Evolutionary conservation across 345 rosid genomes (phyloP).

Genomic region (Laguncularia racemosa): DNA sequence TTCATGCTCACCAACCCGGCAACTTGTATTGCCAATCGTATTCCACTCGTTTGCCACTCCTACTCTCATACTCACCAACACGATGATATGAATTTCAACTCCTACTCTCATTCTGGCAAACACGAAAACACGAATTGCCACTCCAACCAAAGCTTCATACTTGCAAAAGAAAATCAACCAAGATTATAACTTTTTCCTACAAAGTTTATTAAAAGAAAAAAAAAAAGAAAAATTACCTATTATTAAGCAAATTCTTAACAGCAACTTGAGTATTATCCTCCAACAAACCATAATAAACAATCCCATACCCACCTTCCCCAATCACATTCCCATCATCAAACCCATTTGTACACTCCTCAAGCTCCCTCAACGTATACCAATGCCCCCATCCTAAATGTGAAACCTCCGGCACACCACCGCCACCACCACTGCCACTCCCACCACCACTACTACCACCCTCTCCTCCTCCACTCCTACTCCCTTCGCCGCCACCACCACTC

Average conservation of each 20-base stretch:
- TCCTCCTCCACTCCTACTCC: constrained; percentile 28
- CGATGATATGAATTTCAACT: too few relatives aligned
- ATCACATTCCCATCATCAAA: constrained; percentile 73
- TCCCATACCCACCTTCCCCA: constrained; percentile 95
- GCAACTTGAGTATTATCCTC: constrained; percentile 63
- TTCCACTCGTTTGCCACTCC: too few relatives aligned
- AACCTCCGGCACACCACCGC: constrained; percentile 42
- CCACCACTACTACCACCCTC: constrained; percentile 25
- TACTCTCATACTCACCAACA: too few relatives aligned
- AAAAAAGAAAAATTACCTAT: constrained; percentile 41
- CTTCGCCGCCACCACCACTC: constrained; percentile 30
- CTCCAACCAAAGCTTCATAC: too few relatives aligned
- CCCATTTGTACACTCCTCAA: constrained; percentile 63
- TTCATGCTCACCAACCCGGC: too few relatives aligned
- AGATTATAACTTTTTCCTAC: too few relatives aligned
- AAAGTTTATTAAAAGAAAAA: too few relatives aligned
- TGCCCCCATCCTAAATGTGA: constrained; percentile 55
- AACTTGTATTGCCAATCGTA: too few relatives aligned
- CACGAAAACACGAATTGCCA: too few relatives aligned
- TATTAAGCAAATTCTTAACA: constrained; percentile 84
- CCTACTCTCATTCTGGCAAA: too few relatives aligned
- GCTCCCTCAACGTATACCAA: constrained; percentile 73
- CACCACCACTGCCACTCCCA: constrained; percentile 20
- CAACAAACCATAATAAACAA: constrained; percentile 75
- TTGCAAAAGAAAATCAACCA: too few relatives aligned